A percentile compares a stretch with the other conserved stretches of the same genome.
Conservation (phyloP, 2,329 filamentous ascomycete genomes). For the Endoconidiophora polonica region DNA sequence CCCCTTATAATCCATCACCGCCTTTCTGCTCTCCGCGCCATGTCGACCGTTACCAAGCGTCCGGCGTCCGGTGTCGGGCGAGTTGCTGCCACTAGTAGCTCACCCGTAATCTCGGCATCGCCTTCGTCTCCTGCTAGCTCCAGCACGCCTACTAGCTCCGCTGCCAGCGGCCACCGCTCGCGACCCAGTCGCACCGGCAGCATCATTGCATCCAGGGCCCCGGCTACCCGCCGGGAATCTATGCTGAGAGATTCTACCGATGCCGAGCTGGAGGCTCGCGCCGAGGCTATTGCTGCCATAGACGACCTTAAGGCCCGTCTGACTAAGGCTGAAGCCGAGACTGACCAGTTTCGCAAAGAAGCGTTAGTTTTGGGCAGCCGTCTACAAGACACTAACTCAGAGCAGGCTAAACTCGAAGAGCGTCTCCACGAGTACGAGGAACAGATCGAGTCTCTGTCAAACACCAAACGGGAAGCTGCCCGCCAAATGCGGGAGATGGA, state of each 20-base stretch:
- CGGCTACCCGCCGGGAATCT: constrained; percentile 42
- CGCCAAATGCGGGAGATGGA: constrained; percentile 83
- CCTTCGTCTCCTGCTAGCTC: constrained; percentile 24
- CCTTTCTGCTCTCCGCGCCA: constrained; percentile 1
- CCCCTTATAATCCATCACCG: neutral
- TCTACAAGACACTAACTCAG: constrained; percentile 67
- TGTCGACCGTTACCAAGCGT: constrained; percentile 11
- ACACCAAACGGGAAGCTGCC: constrained; percentile 69
- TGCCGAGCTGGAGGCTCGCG: constrained; percentile 55
- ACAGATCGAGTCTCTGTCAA: constrained; percentile 61
- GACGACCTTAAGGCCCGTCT: constrained; percentile 75
- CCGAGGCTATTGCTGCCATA: constrained; percentile 60
- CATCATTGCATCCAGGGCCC: constrained; percentile 59
- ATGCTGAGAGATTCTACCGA: constrained; percentile 25
- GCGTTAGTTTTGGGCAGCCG: constrained; percentile 68
- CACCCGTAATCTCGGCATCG: constrained; percentile 22
- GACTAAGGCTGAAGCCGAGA: constrained; percentile 59
- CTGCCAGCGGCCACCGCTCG: constrained; percentile 29
- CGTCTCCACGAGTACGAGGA: constrained; percentile 73
- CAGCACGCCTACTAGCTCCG: constrained; percentile 15
- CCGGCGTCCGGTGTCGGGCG: constrained; percentile 12
- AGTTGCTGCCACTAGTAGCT: constrained; percentile 19
- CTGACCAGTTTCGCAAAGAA: constrained; percentile 71
- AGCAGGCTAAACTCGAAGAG: constrained; percentile 79
- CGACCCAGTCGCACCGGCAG: constrained; percentile 43